A percentile compares a stretch with the other conserved stretches of the same genome.
phyloP scores from a whole-genome alignment of 371 early-diverging fungal species.

The Apophysomyces sp. region DNA sequence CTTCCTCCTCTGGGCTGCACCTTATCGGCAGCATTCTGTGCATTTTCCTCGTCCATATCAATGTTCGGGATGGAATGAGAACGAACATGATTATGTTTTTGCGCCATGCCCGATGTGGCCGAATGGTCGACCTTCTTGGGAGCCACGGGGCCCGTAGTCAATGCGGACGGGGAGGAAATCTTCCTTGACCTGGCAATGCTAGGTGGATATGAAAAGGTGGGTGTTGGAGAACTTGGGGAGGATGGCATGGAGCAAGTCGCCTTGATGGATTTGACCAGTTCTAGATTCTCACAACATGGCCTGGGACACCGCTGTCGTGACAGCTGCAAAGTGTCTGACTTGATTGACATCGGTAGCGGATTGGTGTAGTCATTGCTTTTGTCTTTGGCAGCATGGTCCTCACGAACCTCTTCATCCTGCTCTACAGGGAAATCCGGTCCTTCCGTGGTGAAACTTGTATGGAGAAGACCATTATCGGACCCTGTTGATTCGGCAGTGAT shows the following conservation, averaged over 20 bases:
- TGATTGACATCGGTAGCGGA: background rate
- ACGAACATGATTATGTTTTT: background rate
- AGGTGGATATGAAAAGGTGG: background rate
- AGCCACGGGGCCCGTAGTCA: background rate
- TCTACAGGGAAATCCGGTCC: background rate
- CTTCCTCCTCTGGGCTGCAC: background rate
- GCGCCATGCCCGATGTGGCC: background rate
- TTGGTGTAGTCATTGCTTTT: background rate
- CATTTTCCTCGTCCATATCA: background rate
- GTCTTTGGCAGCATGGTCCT: background rate
- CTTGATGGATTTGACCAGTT: background rate
- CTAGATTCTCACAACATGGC: background rate
- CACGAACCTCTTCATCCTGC: background rate
- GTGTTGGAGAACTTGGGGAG: background rate
- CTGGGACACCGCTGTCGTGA: background rate
- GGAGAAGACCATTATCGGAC: background rate
- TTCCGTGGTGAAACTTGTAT: background rate
- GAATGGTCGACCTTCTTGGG: background rate
- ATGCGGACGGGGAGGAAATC: background rate
- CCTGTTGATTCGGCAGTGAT: background rate
- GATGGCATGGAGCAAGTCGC: background rate
- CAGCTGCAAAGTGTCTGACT: background rate
- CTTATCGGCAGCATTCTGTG: background rate
- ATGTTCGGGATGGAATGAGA: background rate
- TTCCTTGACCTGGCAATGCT: background rate